Evolutionary conservation across 164 flowering plant species (phyloP), one percentile per base, ranked within the genome.

Genomic region (Piper betle): DNA sequence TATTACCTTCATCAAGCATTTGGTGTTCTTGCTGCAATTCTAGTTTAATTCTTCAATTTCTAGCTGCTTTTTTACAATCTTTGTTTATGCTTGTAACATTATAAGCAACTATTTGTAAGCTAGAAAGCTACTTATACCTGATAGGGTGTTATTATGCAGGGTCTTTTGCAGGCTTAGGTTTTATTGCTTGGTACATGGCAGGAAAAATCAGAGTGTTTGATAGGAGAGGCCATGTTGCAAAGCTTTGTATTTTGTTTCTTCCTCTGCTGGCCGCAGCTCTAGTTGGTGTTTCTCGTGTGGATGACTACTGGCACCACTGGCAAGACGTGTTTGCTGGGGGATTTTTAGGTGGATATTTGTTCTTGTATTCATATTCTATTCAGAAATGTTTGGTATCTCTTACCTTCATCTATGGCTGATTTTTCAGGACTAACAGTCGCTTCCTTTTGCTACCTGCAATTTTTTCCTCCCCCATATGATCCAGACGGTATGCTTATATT

Each of bases 261-360:
- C 93, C 93, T 39, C 67, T 86, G 20, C 77, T 86, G 3, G 52
- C 63, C 61, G 89, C 93, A 54, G 64, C 79, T 16, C 84, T 86
- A 37, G 86, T 86, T 66, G 93, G 79, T 20, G 66, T 82, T 71
- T 84, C 93, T 62, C 77, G 87, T 62, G 84, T 84, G 54, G 88
- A 86, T 69, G 93, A 86, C 75, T 84, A 86, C 66, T 75, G 90
- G 93, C 93, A 86, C 72, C 93, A 86, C 46, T 84, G 90, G 93
- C 78, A 80, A 67, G 93, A 86, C 71, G 90, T 86, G 41, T 82
- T 84, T 78, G 84, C 85, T 25, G 93, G 90, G 64, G 86, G 80
- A 61, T 77, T 84, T 2, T 37, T 86, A 74, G 93, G 93, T 86
- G 50, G 12, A 43, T 2, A 43, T 8, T 52, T 52, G 74, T 62